These are phyloP conservation scores for Microsporum canis DNA, from an alignment of 2,329 filamentous ascomycete genomes.

Conservation along the genomic window DNA sequence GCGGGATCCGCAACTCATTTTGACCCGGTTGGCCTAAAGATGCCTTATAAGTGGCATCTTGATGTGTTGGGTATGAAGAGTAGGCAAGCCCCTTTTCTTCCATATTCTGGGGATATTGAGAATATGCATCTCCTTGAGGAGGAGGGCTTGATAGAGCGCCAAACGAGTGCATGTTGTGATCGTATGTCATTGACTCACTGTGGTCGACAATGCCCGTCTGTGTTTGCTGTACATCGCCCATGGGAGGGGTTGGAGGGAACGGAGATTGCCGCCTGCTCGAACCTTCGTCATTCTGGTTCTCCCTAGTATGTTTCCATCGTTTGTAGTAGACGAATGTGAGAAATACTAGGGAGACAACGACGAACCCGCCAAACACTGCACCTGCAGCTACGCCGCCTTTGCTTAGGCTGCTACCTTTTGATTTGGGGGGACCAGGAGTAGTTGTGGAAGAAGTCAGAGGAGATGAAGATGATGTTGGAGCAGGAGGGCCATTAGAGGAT, in stretches of 20 bases:
- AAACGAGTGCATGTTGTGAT: neutral
- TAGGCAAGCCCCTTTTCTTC: neutral
- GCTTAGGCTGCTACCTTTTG: conserved; percentile 3
- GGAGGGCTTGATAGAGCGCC: neutral
- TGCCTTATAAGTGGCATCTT: neutral
- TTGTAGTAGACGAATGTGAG: conserved; percentile 11
- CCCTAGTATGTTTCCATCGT: conserved; percentile 10
- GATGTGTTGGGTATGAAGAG: conserved; percentile 1
- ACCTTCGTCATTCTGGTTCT: conserved; percentile 6
- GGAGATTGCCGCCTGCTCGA: neutral
- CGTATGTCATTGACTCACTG: neutral
- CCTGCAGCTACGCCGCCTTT: conserved; percentile 12
- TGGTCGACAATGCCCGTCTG: conserved; percentile 4
- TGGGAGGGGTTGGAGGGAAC: conserved; percentile 6
- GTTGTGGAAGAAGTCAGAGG: conserved; percentile 5
- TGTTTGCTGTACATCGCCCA: conserved; percentile 5
- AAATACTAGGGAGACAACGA: conserved; percentile 11
- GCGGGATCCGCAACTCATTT: neutral
- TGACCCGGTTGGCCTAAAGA: neutral
- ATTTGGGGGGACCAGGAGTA: neutral
- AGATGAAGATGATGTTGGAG: neutral
- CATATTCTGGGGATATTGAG: neutral
- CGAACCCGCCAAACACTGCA: conserved; percentile 13
- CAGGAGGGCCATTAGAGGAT: neutral
- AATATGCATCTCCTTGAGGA: neutral